Base-by-base conservation (phyloP, 2,329 filamentous ascomycete genomes). In the Pseudonectria buxi region DNA sequence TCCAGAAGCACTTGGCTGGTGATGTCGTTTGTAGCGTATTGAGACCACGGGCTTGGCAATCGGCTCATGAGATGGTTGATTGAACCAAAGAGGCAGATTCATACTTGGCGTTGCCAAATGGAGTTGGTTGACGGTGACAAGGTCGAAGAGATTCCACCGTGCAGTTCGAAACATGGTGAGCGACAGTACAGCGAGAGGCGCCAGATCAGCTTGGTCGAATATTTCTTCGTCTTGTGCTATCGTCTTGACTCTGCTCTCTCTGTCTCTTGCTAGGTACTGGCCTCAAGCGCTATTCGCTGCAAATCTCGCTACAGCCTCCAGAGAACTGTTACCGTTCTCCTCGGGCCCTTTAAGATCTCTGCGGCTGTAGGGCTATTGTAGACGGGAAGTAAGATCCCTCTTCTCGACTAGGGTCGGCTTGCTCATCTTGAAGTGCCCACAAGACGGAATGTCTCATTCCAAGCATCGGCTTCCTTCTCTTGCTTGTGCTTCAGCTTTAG, bases 161-260 rank as follows among this genome's bases (percentile, higher is more conserved):
- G 32, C 32, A 33, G 36, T 39, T 51, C 39, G 45, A 39, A 50
- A 53, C 50, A 59, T 54, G 55, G 57, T 44, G 58, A 59, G 62
- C 18, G 55, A 63, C 59, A 67, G 59, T 55, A 59, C 58, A 54
- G 57, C 41, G 52, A 55, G 52, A 50, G 55, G 57, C 61, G 57
- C 58, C 61, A 66, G 56, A 59, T 56, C 51, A 65, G 59, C 59
- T 61, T 61, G 61, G 64, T 64, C 64, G 64, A 62, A 61, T 61
- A 58, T 57, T 62, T 55, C 44, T 57, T 63, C 65, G 59, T 67
- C 62, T 68, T 81, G 76, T 82, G 80, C 81, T 84, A 85, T 78
- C 78, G 74, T 79, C 74, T 76, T 77, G 76, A 54, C 55, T 62
- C 47, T 59, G 46, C 56, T 56, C 54, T 57, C 54, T 55, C 55